These are phyloP conservation scores for Deuterostichococcus epilithicus DNA, from an alignment of 139 green algal species.

Conservation along the genomic window DNA sequence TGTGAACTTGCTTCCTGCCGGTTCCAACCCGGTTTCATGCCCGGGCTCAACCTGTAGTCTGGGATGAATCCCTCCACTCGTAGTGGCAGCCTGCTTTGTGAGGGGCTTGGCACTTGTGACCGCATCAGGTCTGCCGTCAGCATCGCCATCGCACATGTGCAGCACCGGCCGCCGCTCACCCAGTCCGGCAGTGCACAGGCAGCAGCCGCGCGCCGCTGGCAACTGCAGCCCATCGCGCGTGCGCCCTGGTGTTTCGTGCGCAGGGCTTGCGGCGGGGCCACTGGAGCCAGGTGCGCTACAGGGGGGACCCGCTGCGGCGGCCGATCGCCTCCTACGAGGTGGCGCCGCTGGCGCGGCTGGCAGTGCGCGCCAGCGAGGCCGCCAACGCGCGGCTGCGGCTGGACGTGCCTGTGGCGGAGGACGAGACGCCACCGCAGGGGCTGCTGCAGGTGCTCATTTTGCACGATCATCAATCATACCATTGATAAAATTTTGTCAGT, in stretches of 20 bases:
- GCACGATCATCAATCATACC: background rate
- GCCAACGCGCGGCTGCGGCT: slow-evolving; percentile 55
- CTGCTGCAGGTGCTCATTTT: slow-evolving; percentile 26
- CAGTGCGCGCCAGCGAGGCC: slow-evolving; percentile 44
- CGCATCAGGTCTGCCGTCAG: no score
- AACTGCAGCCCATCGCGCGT: background rate
- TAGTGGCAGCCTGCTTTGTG: no score
- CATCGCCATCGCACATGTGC: no score
- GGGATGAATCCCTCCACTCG: no score
- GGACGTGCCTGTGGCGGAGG: slow-evolving; percentile 23
- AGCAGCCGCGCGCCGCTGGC: background rate
- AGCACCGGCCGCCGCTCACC: no score
- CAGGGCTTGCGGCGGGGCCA: slow-evolving; percentile 39
- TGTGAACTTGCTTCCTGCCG: no score
- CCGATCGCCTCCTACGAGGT: slow-evolving; percentile 76
- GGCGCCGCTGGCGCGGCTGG: slow-evolving; percentile 53
- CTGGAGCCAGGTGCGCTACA: slow-evolving; percentile 56
- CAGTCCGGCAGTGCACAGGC: no score
- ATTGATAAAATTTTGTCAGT: no score
- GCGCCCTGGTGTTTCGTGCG: background rate
- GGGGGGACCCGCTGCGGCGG: slow-evolving; percentile 69
- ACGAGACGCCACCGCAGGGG: slow-evolving; percentile 43
- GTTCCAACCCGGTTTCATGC: no score
- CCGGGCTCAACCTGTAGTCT: no score
- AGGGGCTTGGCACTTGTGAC: no score